A percentile compares a stretch with the other conserved stretches of the same genome.
phyloP scores from a whole-genome alignment of 306 rosid genomes.

The Citrullus amarus region DNA sequence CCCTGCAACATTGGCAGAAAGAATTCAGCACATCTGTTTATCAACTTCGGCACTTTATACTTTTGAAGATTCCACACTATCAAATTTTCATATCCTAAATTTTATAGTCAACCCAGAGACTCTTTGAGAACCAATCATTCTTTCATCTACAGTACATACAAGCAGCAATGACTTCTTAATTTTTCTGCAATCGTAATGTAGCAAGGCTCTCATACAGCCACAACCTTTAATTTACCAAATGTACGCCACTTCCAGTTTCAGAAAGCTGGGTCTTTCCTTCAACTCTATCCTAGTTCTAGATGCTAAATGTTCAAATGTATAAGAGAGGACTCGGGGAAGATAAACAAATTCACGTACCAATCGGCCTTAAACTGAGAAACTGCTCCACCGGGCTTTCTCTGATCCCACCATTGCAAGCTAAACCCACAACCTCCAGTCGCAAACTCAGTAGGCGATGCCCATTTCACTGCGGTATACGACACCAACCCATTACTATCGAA shows the following conservation, averaged over 20 bases:
- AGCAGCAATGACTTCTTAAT: background rate
- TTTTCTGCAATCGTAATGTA: background rate
- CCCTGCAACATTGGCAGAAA: slow-evolving; percentile 43
- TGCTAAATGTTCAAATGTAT: background rate
- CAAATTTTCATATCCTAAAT: background rate
- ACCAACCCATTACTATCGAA: slow-evolving; percentile 78
- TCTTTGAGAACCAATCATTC: background rate
- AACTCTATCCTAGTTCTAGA: background rate
- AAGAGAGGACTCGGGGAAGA: background rate
- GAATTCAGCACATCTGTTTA: background rate
- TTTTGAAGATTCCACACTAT: background rate
- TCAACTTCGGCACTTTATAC: background rate
- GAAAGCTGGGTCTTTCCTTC: background rate
- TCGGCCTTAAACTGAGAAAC: slow-evolving; percentile 76
- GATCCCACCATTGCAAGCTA: slow-evolving; percentile 95
- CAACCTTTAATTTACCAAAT: background rate
- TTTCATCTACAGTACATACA: background rate
- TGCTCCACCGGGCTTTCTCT: slow-evolving; percentile 65
- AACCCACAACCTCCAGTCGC: slow-evolving; percentile 79
- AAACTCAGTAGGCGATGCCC: slow-evolving; percentile 88
- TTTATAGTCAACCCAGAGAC: background rate
- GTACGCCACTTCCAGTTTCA: background rate
- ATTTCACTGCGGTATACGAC: slow-evolving; percentile 51
- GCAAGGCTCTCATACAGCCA: background rate
- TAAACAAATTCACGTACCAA: slow-evolving; percentile 39